Base-by-base conservation (phyloP, 495 filamentous ascomycete species). In the Penicillium chermesinum region DNA sequence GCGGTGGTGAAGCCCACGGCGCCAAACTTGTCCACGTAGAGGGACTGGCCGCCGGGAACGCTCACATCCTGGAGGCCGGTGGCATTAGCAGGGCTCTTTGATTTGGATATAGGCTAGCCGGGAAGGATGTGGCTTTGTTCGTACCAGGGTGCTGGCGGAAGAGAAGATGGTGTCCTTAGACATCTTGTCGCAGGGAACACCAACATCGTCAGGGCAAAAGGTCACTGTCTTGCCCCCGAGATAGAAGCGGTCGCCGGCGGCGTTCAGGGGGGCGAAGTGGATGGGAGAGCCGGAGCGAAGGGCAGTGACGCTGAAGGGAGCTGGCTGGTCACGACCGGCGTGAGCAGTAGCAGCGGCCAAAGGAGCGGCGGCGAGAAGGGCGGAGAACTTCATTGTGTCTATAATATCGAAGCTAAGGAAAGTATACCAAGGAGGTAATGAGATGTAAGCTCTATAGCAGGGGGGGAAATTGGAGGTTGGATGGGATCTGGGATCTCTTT, bases 31-130 rank as follows among this genome's bases (percentile, higher is more conserved):
- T 57, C 64, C 21, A 86, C 69, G 62, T 82, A 87, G 61, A 78
- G 75, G 48, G 54, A 53, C 59, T 85, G 81, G 13, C 83, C 81
- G 41, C 82, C 83, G 6, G 83, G 81, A 17, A 85, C 82, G 38
- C 64, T 55, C 48, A 79, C 75, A 54, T 72, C 53, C 66, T 60
- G 39, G n/a, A 6, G n/a, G 19, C 22, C n/a, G 21, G 37, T 61
- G 49, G 53, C 41, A 27, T 20, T 16, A 30, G 12, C 18, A 13
- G 1, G 25, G 10, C 10, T 30, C 25, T 5, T 30, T 25, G 15
- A 13, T 7, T 18, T 30, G 36, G n/a, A 39, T 22, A 22, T 36
- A 8, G 7, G 6, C 8, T n/a, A 13, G 35, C 13, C 2, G 20
- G 13, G 6, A 5, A 8, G 13, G 4, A 17, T 17, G 3, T 12